Base-by-base conservation (phyloP, 2,329 filamentous ascomycete genomes). In the Leptographium galeiforme region DNA sequence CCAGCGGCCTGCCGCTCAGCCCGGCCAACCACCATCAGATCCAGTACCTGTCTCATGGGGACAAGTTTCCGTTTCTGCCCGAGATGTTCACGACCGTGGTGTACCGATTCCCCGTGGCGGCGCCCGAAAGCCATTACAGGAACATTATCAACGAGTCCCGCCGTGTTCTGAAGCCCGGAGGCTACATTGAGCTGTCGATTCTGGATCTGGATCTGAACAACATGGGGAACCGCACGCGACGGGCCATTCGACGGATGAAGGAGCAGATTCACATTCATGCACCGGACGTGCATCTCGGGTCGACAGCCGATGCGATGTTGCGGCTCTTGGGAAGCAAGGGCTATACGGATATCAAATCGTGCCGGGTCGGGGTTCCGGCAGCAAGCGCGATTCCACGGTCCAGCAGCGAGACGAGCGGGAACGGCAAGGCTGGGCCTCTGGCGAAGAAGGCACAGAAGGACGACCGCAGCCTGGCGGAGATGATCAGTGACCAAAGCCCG, bases 161-260 rank as follows among this genome's bases (percentile, higher is more conserved):
- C 51, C 82, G 87, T 2, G 87, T 91, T 0, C 72, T 93, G 33
- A 83, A 85, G 57, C 85, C 87, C 0, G 85, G 85, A 12, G 87
- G 87, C 0, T 86, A 83, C 62, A 76, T 93, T n/a, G 87, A 93
- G 66, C 70, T 90, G 18, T 84, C 82, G 0, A 82, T 89, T 40
- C 75, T 93, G 1, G 87, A 93, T 58, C 74, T 89, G 12, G 87
- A 93, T 62, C 75, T 93, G 56, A 82, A 89, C 67, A 89, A 88
- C 63, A 89, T 91, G 84, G 87, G 87, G 0, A 82, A 78, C 53
- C 77, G 78, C 14, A 81, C 83, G 1, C 78, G 87, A 7, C 78
- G 82, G 16, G 78, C 83, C 0, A 76, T 91, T 4, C 79, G 86
- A 5, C 77, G 74, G 0, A 69, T 91, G 54, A 91, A 90, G 67